These are phyloP conservation scores for Pseudofabraea citricarpa DNA, from an alignment of 2,329 filamentous ascomycete genomes.

Conservation along the genomic window DNA sequence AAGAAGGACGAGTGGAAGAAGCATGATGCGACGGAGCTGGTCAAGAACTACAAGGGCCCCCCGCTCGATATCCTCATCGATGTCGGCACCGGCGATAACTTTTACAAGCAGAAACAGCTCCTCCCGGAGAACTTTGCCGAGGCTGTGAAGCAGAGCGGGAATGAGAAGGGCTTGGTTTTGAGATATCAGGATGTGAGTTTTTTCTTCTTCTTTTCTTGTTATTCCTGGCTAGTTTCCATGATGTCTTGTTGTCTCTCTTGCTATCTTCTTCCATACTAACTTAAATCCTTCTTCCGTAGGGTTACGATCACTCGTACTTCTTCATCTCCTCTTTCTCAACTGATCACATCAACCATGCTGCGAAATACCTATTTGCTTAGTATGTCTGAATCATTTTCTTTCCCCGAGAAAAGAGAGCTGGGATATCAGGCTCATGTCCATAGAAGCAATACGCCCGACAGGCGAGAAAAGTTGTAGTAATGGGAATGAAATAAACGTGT, in stretches of 20 bases:
- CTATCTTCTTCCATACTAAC: too few relatives aligned
- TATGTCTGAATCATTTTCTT: conserved; percentile 27
- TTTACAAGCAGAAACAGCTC: conserved; percentile 91
- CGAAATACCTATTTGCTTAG: conserved; percentile 71
- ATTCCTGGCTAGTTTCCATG: neutral
- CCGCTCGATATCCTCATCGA: conserved; percentile 78
- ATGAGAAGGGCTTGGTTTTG: conserved; percentile 65
- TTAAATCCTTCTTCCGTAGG: conserved; percentile 36
- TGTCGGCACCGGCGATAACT: conserved; percentile 90
- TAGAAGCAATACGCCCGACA: neutral
- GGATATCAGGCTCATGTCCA: neutral
- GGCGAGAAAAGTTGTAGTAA: neutral
- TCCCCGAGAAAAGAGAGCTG: too few relatives aligned
- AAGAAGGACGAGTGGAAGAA: conserved; percentile 74
- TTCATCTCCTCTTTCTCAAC: conserved; percentile 89
- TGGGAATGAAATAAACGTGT: too few relatives aligned
- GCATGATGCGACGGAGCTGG: conserved; percentile 88
- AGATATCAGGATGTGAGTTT: conserved; percentile 70
- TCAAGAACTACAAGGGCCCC: conserved; percentile 66
- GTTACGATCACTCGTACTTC: conserved; percentile 96
- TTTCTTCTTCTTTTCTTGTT: neutral
- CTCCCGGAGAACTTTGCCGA: conserved; percentile 88
- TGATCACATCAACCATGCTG: conserved; percentile 88
- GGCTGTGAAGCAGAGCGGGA: conserved; percentile 71
- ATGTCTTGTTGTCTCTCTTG: too few relatives aligned